These are phyloP conservation scores for Plasmodium inui DNA, from an alignment of 169 alveolate genomes.

Conservation along the genomic window DNA sequence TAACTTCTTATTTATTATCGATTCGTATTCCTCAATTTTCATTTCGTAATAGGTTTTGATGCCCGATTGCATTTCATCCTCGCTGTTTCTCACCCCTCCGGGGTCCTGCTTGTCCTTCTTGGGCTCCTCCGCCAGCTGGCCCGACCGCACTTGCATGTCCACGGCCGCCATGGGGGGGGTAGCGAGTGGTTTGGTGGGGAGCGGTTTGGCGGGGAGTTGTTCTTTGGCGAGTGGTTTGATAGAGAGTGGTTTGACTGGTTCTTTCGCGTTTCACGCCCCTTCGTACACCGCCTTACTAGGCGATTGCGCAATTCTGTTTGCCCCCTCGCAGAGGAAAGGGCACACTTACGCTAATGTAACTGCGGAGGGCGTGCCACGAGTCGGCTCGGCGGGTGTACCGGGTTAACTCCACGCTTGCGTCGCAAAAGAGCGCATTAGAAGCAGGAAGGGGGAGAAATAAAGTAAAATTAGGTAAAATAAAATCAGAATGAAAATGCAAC, in stretches of 20 bases:
- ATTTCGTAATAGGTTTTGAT: conserved; percentile 77
- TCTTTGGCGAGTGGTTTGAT: neutral
- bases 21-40: conserved; percentile 84
- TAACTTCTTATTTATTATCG: conserved; percentile 79
- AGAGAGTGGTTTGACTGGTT: too few species aligned
- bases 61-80: conserved; percentile 68
- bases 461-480: too few species aligned
- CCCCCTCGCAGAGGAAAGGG: too few species aligned
- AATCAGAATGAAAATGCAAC: neutral
- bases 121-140: conserved; percentile 3
- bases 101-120: conserved; percentile 15
- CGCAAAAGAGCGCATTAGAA: neutral
- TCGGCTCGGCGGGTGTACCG: neutral
- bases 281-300: too few species aligned
- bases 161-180: conserved; percentile 41
- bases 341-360: neutral
- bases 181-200: neutral
- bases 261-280: too few species aligned
- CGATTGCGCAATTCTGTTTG: too few species aligned
- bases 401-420: neutral
- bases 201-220: too few species aligned
- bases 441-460: neutral
- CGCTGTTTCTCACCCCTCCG: neutral
- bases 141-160: conserved; percentile 52
- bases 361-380: neutral